Conservation (phyloP, 139 green algal species). For the Mesotaenium endlicherianum region DNA sequence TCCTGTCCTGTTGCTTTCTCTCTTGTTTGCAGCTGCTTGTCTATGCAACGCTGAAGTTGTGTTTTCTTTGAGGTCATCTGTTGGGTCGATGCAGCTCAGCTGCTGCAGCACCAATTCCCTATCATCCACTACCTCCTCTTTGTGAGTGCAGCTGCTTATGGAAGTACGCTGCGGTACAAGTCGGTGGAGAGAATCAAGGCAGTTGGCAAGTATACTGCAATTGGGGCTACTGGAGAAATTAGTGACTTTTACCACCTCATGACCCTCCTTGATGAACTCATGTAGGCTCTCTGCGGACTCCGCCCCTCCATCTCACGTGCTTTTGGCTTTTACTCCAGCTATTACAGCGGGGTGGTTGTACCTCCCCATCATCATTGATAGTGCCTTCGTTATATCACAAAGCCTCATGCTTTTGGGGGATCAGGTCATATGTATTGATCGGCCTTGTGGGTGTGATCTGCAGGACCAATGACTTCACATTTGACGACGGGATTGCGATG, state of each 20-base stretch:
- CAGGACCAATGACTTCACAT: slow-evolving; percentile 80
- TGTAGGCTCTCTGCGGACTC: slow-evolving; percentile 2
- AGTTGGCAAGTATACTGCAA: slow-evolving; percentile 71
- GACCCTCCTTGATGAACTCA: slow-evolving; percentile 86
- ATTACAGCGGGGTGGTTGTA: no score
- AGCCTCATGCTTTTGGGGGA: not conserved
- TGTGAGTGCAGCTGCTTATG: slow-evolving; percentile 75
- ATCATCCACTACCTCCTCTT: not conserved
- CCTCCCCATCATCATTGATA: no score
- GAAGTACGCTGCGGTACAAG: slow-evolving; percentile 98
- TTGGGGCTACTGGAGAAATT: slow-evolving; percentile 89
- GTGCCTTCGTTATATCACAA: not conserved
- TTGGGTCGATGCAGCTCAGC: not conserved
- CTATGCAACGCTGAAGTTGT: not conserved
- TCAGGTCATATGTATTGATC: not conserved
- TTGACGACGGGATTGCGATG: slow-evolving; percentile 82
- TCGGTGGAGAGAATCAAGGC: slow-evolving; percentile 74
- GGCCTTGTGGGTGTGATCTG: not conserved
- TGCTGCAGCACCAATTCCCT: not conserved
- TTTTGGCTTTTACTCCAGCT: no score
- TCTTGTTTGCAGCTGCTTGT: not conserved
- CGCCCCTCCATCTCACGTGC: not conserved
- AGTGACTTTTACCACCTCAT: slow-evolving; percentile 91
- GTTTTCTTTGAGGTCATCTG: not conserved
- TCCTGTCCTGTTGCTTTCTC: not conserved